Conservation (phyloP, 2,329 filamentous ascomycete genomes). For the Aspergillus niger region DNA sequence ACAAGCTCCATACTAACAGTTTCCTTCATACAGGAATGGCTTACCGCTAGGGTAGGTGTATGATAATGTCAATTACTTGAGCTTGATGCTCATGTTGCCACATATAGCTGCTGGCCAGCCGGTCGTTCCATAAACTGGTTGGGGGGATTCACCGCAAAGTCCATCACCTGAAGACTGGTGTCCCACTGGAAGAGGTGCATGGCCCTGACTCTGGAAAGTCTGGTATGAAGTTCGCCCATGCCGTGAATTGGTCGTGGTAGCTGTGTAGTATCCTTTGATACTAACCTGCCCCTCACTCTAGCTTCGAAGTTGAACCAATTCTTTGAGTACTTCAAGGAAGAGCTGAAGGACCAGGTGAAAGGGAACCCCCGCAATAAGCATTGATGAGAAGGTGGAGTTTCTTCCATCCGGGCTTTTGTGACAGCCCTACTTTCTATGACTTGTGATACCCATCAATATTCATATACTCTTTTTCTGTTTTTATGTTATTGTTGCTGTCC, state of each 20-base stretch:
- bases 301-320: conserved; percentile 36
- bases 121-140: conserved; percentile 47
- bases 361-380: conserved; percentile 32
- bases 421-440: not conserved
- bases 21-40: conserved; percentile 34
- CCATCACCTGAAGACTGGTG: conserved; percentile 44
- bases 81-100: conserved; percentile 13
- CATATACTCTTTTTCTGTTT: not conserved
- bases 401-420: not conserved
- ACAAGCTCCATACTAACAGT: conserved; percentile 1
- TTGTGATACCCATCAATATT: conserved; percentile 24
- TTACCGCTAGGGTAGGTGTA: conserved; percentile 39
- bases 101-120: conserved; percentile 45
- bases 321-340: conserved; percentile 44
- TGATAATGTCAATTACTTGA: not conserved
- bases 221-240: conserved; percentile 25
- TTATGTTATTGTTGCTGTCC: not conserved
- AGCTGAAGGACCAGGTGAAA: conserved; percentile 45
- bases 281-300: conserved; percentile 14
- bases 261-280: conserved; percentile 4
- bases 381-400: not conserved
- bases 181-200: conserved; percentile 44
- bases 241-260: not conserved
- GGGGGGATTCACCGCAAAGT: conserved; percentile 46
- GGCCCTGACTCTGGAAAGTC: conserved; percentile 44